phyloP scores from a whole-genome alignment of 305 asterid species.

The Fraxinus nigra region DNA sequence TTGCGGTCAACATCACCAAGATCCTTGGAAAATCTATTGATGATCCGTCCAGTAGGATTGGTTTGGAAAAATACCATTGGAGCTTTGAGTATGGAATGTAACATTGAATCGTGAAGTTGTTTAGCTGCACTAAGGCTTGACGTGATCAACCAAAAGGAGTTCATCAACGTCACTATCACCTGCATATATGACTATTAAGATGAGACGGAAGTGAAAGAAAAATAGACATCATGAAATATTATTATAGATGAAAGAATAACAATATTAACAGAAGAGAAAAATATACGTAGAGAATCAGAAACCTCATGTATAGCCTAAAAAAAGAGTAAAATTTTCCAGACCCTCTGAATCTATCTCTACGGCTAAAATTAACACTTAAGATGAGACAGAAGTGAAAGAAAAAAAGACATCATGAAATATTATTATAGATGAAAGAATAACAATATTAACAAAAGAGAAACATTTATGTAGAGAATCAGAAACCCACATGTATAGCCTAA shows the following conservation, averaged over 20 bases:
- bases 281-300: conserved; percentile 1
- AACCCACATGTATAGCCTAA: neutral
- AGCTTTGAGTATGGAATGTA: conserved; percentile 65
- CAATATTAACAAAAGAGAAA: neutral
- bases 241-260: conserved; percentile 3
- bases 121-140: conserved; percentile 77
- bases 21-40: conserved; percentile 80
- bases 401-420: neutral
- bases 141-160: conserved; percentile 76
- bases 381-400: neutral
- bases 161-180: conserved; percentile 77
- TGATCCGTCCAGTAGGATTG: conserved; percentile 75
- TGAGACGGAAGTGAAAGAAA: neutral
- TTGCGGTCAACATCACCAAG: conserved; percentile 83
- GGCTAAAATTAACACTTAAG: neutral
- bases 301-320: neutral
- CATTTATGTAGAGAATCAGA: neutral
- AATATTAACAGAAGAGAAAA: neutral
- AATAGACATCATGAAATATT: neutral
- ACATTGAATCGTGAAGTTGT: conserved; percentile 78
- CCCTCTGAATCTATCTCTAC: neutral
- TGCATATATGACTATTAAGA: conserved; percentile 28
- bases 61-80: conserved; percentile 92
- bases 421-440: conserved; percentile 4
- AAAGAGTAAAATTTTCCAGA: neutral